These are phyloP conservation scores for Sclerotinia borealis DNA, from an alignment of 2,329 filamentous ascomycete species.

Conservation along the genomic window DNA sequence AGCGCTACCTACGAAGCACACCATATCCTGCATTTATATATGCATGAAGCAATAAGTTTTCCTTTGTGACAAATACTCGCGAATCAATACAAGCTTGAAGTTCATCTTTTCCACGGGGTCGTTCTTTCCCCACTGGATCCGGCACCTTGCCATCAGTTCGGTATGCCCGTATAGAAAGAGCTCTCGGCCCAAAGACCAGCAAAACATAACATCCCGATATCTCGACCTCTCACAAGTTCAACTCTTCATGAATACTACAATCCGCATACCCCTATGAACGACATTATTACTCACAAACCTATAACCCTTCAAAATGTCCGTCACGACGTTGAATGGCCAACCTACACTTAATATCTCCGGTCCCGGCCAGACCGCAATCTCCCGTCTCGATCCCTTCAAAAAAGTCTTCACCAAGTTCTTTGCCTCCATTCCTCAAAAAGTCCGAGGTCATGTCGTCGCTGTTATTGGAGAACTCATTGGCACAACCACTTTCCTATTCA, in stretches of 20 bases:
- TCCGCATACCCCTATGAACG: conserved; percentile 6
- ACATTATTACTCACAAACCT: conserved; percentile 3
- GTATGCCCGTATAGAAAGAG: background rate
- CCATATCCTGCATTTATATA: background rate
- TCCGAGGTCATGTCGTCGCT: conserved; percentile 41
- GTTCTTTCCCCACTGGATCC: background rate
- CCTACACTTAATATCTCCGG: conserved; percentile 19
- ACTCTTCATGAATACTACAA: background rate
- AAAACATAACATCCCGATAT: background rate
- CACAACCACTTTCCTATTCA: conserved; percentile 37
- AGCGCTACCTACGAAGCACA: background rate
- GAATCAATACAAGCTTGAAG: background rate
- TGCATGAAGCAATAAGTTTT: background rate
- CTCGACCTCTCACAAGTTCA: background rate
- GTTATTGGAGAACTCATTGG: conserved; percentile 46
- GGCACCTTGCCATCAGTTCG: background rate
- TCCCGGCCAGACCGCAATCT: conserved; percentile 16
- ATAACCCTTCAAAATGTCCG: conserved; percentile 8
- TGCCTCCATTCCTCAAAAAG: conserved; percentile 15
- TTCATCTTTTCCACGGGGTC: background rate
- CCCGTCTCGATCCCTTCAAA: conserved; percentile 20
- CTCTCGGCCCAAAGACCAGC: background rate
- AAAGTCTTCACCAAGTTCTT: conserved; percentile 18
- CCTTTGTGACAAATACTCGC: no score
- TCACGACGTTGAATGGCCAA: conserved; percentile 11